Base-by-base conservation (phyloP, 2,329 filamentous ascomycete species). In the Fusarium sp. region DNA sequence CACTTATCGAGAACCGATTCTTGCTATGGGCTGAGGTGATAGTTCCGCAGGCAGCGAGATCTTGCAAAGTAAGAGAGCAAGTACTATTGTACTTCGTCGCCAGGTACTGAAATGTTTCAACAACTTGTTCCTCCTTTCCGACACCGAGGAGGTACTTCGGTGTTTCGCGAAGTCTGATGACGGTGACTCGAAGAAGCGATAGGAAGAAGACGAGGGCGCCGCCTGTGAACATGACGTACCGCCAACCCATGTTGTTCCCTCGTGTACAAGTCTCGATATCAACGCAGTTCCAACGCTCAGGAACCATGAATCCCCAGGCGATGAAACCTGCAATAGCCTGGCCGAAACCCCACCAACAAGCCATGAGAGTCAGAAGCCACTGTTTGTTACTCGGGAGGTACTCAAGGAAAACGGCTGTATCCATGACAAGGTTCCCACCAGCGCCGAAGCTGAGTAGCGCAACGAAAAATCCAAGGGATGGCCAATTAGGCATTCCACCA, bases 1-100 rank as follows among this genome's bases (percentile, higher is more conserved):
- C 59, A 3, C 50, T n/a, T 16, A 41, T 89, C 65, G 78, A 82
- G 59, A 81, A 81, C 10, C 78, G 68, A 36, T 69, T 79, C 58
- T 78, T 76, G 65, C 75, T 79, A 64, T 85, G 83, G 0, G 82
- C 80, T 1, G 81, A n/a, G 9, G 45, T 39, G 4, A 68, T 64
- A 13, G 45, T 69, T 3, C 68, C 68, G 20, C 68, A 71, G 2
- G 68, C 63, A 6, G 22, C 22, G 0, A 71, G 68, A 3, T 70
- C 39, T 4, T 71, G 33, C 1, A 54, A 16, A 1, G 68, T 71
- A 1, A 71, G 38, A 20, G 62, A 63, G 28, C 68, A 71, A 16
- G 51, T 26, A 1, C 68, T 42, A 5, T 41, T 57, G 8, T 71
- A 71, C 28, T 44, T 68, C 28, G 13, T 47, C 0, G 68, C 68